Base-by-base conservation (phyloP, 768 basidiomycete genomes). In the Kondoa subrosea region DNA sequence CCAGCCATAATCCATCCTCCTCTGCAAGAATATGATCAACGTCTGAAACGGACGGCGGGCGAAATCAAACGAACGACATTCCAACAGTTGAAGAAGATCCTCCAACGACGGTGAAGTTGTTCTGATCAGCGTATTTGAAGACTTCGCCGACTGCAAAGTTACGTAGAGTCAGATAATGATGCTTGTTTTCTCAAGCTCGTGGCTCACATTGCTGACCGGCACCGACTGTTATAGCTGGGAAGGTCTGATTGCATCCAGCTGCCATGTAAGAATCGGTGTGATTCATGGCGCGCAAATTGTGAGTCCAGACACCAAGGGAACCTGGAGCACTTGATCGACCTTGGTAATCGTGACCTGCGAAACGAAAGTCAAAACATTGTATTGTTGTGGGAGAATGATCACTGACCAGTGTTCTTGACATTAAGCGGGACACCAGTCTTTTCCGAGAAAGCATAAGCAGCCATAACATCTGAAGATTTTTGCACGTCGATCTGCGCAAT, bases 301-400 rank as follows among this genome's bases (percentile, higher is more conserved):
- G 61, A 17, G 61, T 63, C 61, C 61, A 63, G 8, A 63, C 3
- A 8, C 27, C 61, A 27, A 63, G 30, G 29, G n/a, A 31, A n/a
- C n/a, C 29, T 12, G 61, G 61, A 3, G 26, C 61, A 8, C 29
- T 8, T 2, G 61, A 63, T 8, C 30, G 3, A n/a, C 16, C 61
- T 2, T 63, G 16, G 29, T 63, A 63, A 32, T 63, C 61, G 30
- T 63, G 61, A 33, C 61, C 61, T 50, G 40, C 40, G 12, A 50
- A 50, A 50, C 8, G 40, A 50, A 50, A 50, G 40, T 50, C 8
- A 50, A 21, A 50, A 50, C 40, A 50, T 50, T 8, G 40, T 8
- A 50, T 21, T 8, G 40, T n/a, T n/a, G n/a, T n/a, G n/a, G n/a
- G n/a, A n/a, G 21, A 21, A 8, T 21, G 40, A 50, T 8, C 40